Evolutionary conservation across 805 yeast species (phyloP).

Genomic region (Hanseniaspora mollemarum): DNA sequence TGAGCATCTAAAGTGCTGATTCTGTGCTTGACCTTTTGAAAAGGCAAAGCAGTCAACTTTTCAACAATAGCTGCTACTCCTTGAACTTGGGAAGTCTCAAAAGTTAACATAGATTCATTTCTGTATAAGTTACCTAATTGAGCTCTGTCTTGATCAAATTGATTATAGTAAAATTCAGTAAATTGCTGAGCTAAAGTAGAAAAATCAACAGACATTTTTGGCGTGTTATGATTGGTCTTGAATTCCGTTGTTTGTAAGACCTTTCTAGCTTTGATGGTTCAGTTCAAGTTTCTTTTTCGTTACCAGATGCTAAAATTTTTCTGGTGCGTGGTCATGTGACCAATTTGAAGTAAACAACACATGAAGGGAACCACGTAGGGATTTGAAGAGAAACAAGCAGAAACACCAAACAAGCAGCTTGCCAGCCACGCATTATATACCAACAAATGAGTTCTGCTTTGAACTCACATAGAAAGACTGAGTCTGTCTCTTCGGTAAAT

Average conservation of each 20-base stretch:
- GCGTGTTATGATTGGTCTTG: not conserved
- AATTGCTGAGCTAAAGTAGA: slow-evolving; percentile 57
- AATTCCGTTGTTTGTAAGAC: not conserved
- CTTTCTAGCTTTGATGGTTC: not conserved
- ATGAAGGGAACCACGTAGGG: not conserved
- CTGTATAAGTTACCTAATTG: slow-evolving; percentile 90
- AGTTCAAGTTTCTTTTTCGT: not conserved
- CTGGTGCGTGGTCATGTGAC: slow-evolving; percentile 22
- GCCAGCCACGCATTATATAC: too few species aligned
- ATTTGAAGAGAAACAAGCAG: not conserved
- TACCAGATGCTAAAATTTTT: slow-evolving; percentile 7
- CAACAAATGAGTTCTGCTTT: not conserved
- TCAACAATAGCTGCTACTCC: slow-evolving; percentile 90
- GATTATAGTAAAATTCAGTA: slow-evolving; percentile 89
- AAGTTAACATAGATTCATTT: slow-evolving; percentile 94
- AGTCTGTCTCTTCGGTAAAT: slow-evolving; percentile 29
- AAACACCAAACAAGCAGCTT: slow-evolving; percentile 1
- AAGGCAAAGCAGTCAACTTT: slow-evolving; percentile 78
- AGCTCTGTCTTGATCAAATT: slow-evolving; percentile 83
- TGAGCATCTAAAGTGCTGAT: slow-evolving; percentile 94
- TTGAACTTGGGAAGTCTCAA: slow-evolving; percentile 87
- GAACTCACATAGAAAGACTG: slow-evolving; percentile 25
- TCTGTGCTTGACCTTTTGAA: slow-evolving; percentile 85
- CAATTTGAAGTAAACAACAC: slow-evolving; percentile 15
- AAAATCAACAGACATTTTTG: slow-evolving; percentile 33